A percentile compares a stretch with the other conserved stretches of the same genome.
These are phyloP conservation scores for Gentiana dahurica DNA, from an alignment of 257 asterid species.

Conservation along the genomic window DNA sequence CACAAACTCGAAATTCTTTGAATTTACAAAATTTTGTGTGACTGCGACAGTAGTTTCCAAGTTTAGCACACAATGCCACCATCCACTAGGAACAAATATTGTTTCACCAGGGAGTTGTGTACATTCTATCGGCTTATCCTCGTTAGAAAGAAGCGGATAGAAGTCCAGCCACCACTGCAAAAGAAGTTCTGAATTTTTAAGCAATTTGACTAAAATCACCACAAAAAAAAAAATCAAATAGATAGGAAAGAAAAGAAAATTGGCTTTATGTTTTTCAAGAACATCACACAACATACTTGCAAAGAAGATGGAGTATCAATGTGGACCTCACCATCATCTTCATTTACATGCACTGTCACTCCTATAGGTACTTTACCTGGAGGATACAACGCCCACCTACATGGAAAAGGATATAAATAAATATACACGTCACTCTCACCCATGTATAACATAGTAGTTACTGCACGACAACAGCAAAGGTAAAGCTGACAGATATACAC, in stretches of 20 bases:
- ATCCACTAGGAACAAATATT: conserved; percentile 94
- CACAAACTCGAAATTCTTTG: conserved; percentile 78
- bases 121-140: conserved; percentile 90
- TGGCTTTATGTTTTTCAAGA: neutral
- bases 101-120: conserved; percentile 99
- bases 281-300: conserved; percentile 45
- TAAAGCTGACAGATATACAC: too few relatives aligned
- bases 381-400: conserved; percentile 99
- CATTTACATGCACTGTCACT: conserved; percentile 93
- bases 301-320: conserved; percentile 85
- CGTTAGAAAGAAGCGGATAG: conserved; percentile 80
- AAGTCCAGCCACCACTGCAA: conserved; percentile 97
- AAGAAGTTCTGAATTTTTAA: neutral
- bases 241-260: neutral
- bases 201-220: neutral
- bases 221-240: neutral
- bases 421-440: too few relatives aligned
- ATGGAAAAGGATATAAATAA: conserved; percentile 3
- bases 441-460: too few relatives aligned
- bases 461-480: too few relatives aligned
- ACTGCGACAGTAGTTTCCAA: conserved; percentile 88
- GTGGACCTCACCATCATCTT: conserved; percentile 93
- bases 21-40: conserved; percentile 86
- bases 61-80: conserved; percentile 99
- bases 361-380: conserved; percentile 98